Conservation (phyloP, 139 green algal species). For the Coccomyxa sp. region DNA sequence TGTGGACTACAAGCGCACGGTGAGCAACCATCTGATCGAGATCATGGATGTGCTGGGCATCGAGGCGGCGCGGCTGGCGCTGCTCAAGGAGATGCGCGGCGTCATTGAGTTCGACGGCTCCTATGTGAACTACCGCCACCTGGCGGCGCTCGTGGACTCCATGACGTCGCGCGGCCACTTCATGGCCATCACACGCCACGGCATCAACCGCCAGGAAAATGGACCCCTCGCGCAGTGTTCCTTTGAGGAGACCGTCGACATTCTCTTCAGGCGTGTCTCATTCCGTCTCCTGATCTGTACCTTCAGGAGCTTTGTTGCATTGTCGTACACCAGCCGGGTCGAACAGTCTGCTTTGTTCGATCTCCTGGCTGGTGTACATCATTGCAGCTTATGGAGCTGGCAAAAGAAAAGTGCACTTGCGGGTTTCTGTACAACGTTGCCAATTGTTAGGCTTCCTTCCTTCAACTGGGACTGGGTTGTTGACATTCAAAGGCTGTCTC, state of each 20-base stretch:
- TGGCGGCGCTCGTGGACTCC: constrained; percentile 83
- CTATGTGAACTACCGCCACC: constrained; percentile 98
- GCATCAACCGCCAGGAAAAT: constrained; percentile 95
- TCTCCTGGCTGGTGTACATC: not conserved
- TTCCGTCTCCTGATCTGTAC: too few species aligned
- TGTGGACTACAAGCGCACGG: constrained; percentile 86
- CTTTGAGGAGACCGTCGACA: constrained; percentile 99
- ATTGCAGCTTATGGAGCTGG: too few species aligned
- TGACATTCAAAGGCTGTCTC: too few species aligned
- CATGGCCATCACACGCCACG: constrained; percentile 98
- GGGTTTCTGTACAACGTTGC: too few species aligned
- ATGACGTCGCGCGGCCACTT: constrained; percentile 78
- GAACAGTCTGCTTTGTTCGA: not conserved
- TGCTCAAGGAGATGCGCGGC: constrained; percentile 88
- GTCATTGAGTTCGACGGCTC: constrained; percentile 99
- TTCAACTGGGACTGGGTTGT: too few species aligned
- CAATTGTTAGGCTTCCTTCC: too few species aligned
- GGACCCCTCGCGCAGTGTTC: constrained; percentile 87
- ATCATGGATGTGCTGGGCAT: constrained; percentile 94
- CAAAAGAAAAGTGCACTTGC: too few species aligned
- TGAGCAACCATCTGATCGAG: constrained; percentile 90
- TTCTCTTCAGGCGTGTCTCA: constrained; percentile 66
- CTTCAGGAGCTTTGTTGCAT: too few species aligned
- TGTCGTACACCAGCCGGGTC: not conserved
- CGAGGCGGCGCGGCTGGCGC: constrained; percentile 81